Conservation (phyloP, 2,329 filamentous ascomycete genomes). For the Pyrenophora seminiperda region DNA sequence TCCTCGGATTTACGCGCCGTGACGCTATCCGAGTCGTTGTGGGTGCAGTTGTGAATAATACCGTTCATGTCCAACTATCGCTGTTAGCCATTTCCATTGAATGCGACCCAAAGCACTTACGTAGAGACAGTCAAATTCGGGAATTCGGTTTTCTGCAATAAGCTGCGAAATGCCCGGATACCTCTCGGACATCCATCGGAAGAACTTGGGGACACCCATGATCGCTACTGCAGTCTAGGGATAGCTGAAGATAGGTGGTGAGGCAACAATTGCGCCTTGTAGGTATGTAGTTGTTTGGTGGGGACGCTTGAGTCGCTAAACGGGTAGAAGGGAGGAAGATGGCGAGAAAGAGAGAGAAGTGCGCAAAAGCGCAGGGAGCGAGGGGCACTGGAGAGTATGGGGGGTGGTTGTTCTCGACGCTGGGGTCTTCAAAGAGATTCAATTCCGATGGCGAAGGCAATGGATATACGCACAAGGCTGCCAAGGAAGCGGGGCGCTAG, state of each 20-base stretch:
- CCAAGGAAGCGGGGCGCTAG: conserved; percentile 23
- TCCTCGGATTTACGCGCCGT: conserved; percentile 94
- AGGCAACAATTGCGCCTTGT: conserved; percentile 8
- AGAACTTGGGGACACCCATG: conserved; percentile 87
- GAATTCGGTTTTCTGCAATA: conserved; percentile 97
- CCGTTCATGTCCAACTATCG: conserved; percentile 90
- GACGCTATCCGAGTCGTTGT: conserved; percentile 91
- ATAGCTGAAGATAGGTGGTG: conserved; percentile 20
- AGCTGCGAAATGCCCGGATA: conserved; percentile 98
- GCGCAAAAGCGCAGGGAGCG: conserved; percentile 16
- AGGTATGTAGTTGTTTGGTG: not conserved
- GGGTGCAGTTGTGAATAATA: conserved; percentile 98
- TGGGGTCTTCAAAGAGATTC: conserved; percentile 48
- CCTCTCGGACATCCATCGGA: conserved; percentile 98
- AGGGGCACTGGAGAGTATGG: conserved; percentile 29
- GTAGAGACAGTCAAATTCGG: conserved; percentile 98
- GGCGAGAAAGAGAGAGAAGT: conserved; percentile 13
- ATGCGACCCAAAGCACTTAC: conserved; percentile 51
- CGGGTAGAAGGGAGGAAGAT: conserved; percentile 2
- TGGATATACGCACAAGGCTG: conserved; percentile 24
- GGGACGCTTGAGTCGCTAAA: conserved; percentile 6
- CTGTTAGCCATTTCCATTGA: conserved; percentile 20
- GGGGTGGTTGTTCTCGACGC: conserved; percentile 45
- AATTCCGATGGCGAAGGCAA: conserved; percentile 18
- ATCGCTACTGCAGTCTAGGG: conserved; percentile 25